These are phyloP conservation scores for Wickerhamiella shivajii DNA, from an alignment of 805 yeast species.

Conservation along the genomic window DNA sequence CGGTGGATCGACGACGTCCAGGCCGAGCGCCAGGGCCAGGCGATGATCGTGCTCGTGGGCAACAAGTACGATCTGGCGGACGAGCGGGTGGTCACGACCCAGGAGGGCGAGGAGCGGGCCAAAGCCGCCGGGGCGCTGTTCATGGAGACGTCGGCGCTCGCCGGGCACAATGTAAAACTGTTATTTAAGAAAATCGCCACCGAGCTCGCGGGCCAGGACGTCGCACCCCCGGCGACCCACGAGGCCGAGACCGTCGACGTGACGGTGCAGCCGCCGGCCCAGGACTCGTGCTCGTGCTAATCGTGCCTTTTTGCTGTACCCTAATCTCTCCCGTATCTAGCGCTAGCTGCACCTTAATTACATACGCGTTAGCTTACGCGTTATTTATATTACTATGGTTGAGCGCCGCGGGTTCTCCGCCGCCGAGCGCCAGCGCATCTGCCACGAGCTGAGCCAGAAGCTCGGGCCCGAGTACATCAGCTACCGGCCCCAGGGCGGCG, in stretches of 20 bases:
- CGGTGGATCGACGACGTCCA: conserved; percentile 94
- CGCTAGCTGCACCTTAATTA: no score
- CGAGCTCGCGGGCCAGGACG: conserved; percentile 70
- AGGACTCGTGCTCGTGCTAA: conserved; percentile 3
- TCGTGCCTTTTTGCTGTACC: no score
- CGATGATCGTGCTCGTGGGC: conserved; percentile 79
- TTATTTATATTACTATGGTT: no score
- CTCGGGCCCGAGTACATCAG: conserved; percentile 29
- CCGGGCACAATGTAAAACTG: conserved; percentile 83
- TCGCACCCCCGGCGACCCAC: conserved; percentile 14
- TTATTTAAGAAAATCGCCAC: conserved; percentile 84
- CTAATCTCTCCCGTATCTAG: no score
- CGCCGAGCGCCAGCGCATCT: conserved; percentile 5
- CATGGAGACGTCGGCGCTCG: conserved; percentile 89
- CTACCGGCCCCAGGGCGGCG: conserved; percentile 35
- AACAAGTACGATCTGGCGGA: conserved; percentile 77
- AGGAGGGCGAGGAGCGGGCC: conserved; percentile 78
- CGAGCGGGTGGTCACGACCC: conserved; percentile 71
- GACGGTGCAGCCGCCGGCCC: conserved; percentile 13
- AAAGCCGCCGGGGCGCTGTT: conserved; percentile 61
- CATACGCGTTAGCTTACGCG: no score
- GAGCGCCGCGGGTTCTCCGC: neutral
- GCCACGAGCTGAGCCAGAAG: conserved; percentile 14
- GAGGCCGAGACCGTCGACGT: conserved; percentile 19
- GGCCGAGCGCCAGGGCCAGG: conserved; percentile 82